Evolutionary conservation across 1,284 basidiomycete genomes (phyloP).

Genomic region (Fomitopsis palustris): DNA sequence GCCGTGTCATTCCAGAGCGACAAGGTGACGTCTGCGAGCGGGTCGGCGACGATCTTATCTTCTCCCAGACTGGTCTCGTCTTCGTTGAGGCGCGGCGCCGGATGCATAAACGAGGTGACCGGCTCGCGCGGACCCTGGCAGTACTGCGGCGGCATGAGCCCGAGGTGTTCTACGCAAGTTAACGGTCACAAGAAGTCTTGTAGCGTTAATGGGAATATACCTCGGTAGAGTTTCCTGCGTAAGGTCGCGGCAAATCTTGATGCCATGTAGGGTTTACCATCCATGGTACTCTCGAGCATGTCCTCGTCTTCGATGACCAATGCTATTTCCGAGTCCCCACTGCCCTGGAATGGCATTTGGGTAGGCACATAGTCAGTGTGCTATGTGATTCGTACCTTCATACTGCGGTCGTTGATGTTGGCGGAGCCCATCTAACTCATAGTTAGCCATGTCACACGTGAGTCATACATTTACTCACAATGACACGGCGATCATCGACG

Average conservation of each 20-base stretch:
- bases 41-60: conserved; percentile 76
- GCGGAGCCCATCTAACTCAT: conserved; percentile 76
- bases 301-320: conserved; percentile 88
- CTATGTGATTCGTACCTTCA: conserved; percentile 47
- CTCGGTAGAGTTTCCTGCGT: conserved; percentile 73
- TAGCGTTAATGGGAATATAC: conserved; percentile 19
- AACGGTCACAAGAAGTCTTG: neutral
- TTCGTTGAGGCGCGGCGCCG: conserved; percentile 67
- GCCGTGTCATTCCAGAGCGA: conserved; percentile 74
- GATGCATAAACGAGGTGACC: conserved; percentile 72
- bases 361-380: neutral
- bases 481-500: conserved; percentile 85
- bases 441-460: neutral
- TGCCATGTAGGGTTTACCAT: conserved; percentile 68
- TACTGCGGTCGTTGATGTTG: conserved; percentile 86
- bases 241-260: conserved; percentile 75
- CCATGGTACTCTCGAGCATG: conserved; percentile 74
- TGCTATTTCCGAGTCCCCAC: conserved; percentile 92
- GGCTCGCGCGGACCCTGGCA: conserved; percentile 35
- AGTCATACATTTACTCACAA: conserved; percentile 47
- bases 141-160: conserved; percentile 68
- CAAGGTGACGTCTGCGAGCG: conserved; percentile 60
- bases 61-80: conserved; percentile 59
- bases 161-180: conserved; percentile 70
- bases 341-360: conserved; percentile 50